Conservation (phyloP, 2,329 filamentous ascomycete species). For the Diaporthe sp. region DNA sequence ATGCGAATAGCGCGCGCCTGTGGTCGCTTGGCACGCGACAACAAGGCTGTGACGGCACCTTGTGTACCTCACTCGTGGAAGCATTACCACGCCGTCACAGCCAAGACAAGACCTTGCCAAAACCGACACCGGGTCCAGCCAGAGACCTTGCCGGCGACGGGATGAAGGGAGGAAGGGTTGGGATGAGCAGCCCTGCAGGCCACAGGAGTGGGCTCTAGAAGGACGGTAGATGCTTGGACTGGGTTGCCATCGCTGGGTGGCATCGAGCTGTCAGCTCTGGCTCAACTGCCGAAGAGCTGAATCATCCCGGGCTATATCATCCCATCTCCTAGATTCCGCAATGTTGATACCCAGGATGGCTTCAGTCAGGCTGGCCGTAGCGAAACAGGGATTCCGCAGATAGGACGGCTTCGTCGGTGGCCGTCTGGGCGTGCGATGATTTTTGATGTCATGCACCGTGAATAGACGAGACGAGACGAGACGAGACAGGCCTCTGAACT, state of each 20-base stretch:
- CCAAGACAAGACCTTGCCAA: conserved; percentile 4
- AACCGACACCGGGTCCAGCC: not conserved
- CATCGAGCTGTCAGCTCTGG: conserved; percentile 11
- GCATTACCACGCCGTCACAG: conserved; percentile 6
- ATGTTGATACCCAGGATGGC: not conserved
- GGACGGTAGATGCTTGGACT: conserved; percentile 10
- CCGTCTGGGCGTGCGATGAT: not conserved
- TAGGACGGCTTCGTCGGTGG: conserved; percentile 7
- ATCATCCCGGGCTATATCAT: conserved; percentile 3
- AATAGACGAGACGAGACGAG: conserved; percentile 24
- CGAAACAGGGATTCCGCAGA: not conserved
- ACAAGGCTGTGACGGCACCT: conserved; percentile 11
- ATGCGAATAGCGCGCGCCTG: not conserved
- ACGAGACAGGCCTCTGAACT: not conserved
- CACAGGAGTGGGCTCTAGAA: not conserved
- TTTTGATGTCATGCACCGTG: conserved; percentile 22
- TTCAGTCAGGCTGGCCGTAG: not conserved
- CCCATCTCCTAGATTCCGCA: not conserved
- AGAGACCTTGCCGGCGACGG: not conserved
- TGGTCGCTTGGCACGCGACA: not conserved
- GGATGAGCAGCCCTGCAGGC: conserved; percentile 7
- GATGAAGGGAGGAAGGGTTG: not conserved
- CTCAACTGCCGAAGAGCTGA: conserved; percentile 18
- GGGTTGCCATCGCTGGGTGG: conserved; percentile 3
- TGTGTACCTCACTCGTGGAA: not conserved